phyloP scores from a whole-genome alignment of 495 filamentous ascomycete genomes.

The Glarea lozoyensis region DNA sequence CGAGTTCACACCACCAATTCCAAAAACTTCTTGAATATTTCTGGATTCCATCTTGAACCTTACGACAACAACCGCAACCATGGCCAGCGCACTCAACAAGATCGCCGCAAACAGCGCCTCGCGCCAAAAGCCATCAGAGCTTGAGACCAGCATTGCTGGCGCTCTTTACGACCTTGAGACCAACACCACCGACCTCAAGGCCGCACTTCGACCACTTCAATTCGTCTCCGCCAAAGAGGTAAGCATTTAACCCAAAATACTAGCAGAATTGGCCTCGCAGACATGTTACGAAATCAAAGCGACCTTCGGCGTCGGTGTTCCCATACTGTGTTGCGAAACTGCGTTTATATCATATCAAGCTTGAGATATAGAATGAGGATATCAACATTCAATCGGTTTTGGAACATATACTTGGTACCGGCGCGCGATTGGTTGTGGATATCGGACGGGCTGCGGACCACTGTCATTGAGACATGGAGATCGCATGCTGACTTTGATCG shows the following conservation, averaged over 20 bases:
- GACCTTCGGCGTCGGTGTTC: conserved; percentile 12
- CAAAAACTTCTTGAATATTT: conserved; percentile 23
- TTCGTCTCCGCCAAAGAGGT: conserved; percentile 98
- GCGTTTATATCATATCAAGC: conserved; percentile 14
- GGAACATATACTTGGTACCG: conserved; percentile 7
- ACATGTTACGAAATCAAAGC: conserved; percentile 4
- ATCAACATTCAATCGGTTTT: conserved; percentile 13
- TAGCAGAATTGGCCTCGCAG: conserved; percentile 9
- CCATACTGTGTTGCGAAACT: too few relatives aligned
- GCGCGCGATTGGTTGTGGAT: conserved; percentile 39
- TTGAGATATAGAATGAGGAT: conserved; percentile 16
- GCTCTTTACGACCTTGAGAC: conserved; percentile 97
- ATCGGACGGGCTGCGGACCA: conserved; percentile 67
- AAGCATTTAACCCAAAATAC: conserved; percentile 34
- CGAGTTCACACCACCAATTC: conserved; percentile 1
- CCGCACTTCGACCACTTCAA: conserved; percentile 86
- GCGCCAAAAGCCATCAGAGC: conserved; percentile 85
- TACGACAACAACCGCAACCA: conserved; percentile 16
- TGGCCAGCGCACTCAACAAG: conserved; percentile 79
- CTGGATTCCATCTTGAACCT: not conserved
- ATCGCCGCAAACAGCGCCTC: conserved; percentile 94
- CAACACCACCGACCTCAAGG: conserved; percentile 94
- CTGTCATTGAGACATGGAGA: conserved; percentile 36
- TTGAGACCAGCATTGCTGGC: conserved; percentile 87
- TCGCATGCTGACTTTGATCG: conserved; percentile 59